Base-by-base conservation (phyloP, 768 basidiomycete species). In the Termitomyces sp. region DNA sequence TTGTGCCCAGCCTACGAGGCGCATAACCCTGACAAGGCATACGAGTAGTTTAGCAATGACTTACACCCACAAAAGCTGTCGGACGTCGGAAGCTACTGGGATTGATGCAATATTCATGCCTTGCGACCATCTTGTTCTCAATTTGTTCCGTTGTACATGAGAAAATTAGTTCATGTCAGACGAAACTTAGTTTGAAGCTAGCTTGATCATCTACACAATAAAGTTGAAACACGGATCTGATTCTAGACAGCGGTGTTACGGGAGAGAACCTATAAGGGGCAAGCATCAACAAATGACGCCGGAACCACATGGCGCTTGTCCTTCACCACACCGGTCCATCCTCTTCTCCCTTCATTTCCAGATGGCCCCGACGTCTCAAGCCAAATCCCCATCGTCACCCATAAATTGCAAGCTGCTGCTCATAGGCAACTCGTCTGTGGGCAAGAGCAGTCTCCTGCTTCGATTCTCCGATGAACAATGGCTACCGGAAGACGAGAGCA, bases 391-490 rank as follows among this genome's bases (percentile, higher is more conserved):
- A 59, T 32, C 65, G n/a, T 62, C 75, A 41, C 80, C 83, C 8
- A 77, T 90, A 43, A 93, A 92, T 54, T 84, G 88, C 69, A 94
- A 94, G 72, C 79, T 94, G 2, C 81, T 94, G 9, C 78, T 94
- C 32, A 93, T 93, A 49, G 90, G 90, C 35, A 92, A 92, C 66
- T 89, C 90, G 10, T 91, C 89, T 4, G 96, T 98, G 16, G 96
- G 96, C 64, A 92, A 95, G 78, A 92, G 90, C 60, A 94, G 92
- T 63, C 77, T 98, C 14, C 71, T 98, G 4, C 76, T 98, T 9
- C 83, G 96, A n/a, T 98, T 98, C 77, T 95, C 95, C 2, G 95
- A 98, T 68, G 91, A 96, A 73, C 90, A 92, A 65, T 98, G 95
- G 88, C 75, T 98, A 19, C 87, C 91, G 7, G 90, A 92, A 69